Percentiles rank a stretch among this genome's conserved stretches.
phyloP scores from a whole-genome alignment of 2,329 filamentous ascomycete species.

The Biscogniauxia mediterranea region DNA sequence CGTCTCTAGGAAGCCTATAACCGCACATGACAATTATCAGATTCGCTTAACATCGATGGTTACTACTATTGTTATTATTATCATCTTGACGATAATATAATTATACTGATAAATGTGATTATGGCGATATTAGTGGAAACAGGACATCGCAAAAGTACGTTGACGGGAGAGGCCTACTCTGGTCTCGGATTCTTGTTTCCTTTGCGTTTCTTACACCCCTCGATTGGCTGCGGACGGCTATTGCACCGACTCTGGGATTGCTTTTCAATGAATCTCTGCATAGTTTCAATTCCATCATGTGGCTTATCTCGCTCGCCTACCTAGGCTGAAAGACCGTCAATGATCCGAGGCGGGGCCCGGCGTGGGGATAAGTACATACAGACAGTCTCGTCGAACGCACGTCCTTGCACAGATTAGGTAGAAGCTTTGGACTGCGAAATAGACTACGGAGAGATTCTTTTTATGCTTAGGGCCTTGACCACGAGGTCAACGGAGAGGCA shows the following conservation, averaged over 20 bases:
- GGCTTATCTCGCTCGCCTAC: not conserved
- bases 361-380: not conserved
- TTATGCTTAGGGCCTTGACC: not conserved
- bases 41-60: not conserved
- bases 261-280: not conserved
- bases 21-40: not conserved
- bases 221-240: too few species aligned
- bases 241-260: too few species aligned
- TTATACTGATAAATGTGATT: too few species aligned
- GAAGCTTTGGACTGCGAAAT: not conserved
- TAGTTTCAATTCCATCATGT: not conserved
- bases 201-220: too few species aligned
- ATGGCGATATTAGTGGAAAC: too few species aligned
- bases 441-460: not conserved
- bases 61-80: not conserved
- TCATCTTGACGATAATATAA: not conserved
- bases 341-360: not conserved
- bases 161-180: too few species aligned
- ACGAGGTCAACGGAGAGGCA: slow-evolving; percentile 3
- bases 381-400: not conserved
- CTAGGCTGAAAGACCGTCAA: not conserved
- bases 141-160: too few species aligned
- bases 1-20: not conserved
- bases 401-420: not conserved
- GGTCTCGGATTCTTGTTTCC: too few species aligned